Base-by-base conservation (phyloP, 228 moss, liverwort and hornwort species). In the Sphagnum magellanicum region DNA sequence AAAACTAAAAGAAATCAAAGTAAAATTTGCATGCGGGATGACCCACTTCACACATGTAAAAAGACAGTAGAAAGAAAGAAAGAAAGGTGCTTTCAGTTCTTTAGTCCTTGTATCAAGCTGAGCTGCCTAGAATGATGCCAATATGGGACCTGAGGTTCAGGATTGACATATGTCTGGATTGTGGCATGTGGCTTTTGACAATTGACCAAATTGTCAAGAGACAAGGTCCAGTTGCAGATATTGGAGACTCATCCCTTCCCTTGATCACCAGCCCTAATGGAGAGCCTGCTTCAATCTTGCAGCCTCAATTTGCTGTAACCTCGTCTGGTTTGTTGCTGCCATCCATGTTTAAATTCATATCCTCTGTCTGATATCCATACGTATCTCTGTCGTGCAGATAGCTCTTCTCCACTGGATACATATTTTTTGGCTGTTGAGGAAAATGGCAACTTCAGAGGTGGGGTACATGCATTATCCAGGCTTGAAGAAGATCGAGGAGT, bases 121-220 rank as follows among this genome's bases (percentile, higher is more conserved):
- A 32, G 1, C 14, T 14, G 68, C 47, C 53, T 64, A n/a, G 59
- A 32, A 32, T 83, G 68, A 89, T 59, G 86, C 85, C 65, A 89
- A 90, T 63, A 88, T 94, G 59, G 94, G 91, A 71, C 88, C 88
- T 47, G 84, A 85, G 68, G 90, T 92, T 5, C 55, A 88, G 78
- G 67, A 89, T 85, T 32, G 32, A 2, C 3, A 49, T 87, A 75
- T 15, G 85, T 76, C 80, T 91, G 79, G 74, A 80, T 80, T 47
- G 71, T 68, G 11, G 87, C 87, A 67, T 88, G 89, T 6, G 89
- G 82, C 84, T 91, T 91, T 64, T 78, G 74, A 73, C 85, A 89
- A 69, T 77, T 79, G 60, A 74, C 65, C 63, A 93, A 80, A 76
- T 67, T 73, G 65, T 32, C 89, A 89, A 5, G 79, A 80, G 70